Conservation (phyloP, 148 eudicot genomes). For the Rhododendron williamsianum region DNA sequence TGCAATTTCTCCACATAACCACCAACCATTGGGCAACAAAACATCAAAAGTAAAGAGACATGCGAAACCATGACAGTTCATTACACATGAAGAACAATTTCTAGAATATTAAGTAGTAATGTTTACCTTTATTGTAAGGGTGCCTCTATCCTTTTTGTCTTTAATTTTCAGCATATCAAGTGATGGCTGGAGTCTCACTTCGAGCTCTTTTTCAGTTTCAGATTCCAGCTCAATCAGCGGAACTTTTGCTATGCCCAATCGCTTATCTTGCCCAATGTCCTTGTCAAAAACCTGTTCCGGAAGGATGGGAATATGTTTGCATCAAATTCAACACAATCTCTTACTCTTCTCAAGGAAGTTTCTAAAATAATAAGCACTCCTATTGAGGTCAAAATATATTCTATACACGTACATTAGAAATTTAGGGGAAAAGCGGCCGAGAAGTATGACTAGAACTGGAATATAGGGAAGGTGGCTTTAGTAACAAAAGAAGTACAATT, state of each 20-base stretch:
- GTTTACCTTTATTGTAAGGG: slow-evolving; percentile 65
- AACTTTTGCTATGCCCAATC: slow-evolving; percentile 67
- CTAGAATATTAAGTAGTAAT: not conserved
- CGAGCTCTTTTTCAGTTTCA: slow-evolving; percentile 52
- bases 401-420: not conserved
- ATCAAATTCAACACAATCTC: not conserved
- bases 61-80: not conserved
- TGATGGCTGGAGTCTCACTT: slow-evolving; percentile 59
- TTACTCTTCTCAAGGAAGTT: not conserved
- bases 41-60: not conserved
- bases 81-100: not conserved
- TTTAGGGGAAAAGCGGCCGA: not conserved
- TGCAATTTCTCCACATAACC: not conserved
- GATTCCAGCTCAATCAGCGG: slow-evolving; percentile 60
- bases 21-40: not conserved
- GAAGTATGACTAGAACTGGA: not conserved
- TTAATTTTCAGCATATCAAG: slow-evolving; percentile 75
- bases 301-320: not conserved
- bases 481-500: not conserved
- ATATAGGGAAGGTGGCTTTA: not conserved
- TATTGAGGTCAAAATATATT: not conserved
- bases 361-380: not conserved
- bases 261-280: slow-evolving; percentile 91
- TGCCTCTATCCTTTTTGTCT: slow-evolving; percentile 96
- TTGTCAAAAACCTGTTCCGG: slow-evolving; percentile 73